A percentile compares a stretch with the other conserved stretches of the same genome.
Conservation (phyloP, 495 filamentous ascomycete species). For the Daldinia grandis region DNA sequence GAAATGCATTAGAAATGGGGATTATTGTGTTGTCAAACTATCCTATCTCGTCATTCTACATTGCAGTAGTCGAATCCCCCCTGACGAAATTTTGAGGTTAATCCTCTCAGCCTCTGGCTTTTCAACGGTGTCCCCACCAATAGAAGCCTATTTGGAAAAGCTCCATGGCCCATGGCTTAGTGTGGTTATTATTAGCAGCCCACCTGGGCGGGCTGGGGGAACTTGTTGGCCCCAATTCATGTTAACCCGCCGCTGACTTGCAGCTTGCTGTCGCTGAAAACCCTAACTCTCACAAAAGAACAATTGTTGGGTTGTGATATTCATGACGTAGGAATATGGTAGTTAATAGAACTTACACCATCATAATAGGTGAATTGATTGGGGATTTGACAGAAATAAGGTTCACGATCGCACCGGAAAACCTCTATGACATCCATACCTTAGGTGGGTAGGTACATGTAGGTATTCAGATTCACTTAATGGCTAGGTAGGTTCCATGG, state of each 20-base stretch:
- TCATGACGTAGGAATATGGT: slow-evolving; percentile 21
- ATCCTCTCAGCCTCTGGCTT: slow-evolving; percentile 33
- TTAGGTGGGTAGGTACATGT: too few species aligned
- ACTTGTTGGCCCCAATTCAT: slow-evolving; percentile 16
- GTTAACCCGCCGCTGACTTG: slow-evolving; percentile 33
- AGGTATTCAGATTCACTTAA: not conserved
- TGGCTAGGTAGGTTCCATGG: not conserved
- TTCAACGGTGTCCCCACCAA: slow-evolving; percentile 11
- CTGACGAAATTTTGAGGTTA: slow-evolving; percentile 6
- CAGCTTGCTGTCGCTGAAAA: slow-evolving; percentile 14
- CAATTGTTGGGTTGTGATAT: slow-evolving; percentile 8
- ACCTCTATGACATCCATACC: slow-evolving; percentile 10
- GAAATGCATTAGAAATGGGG: slow-evolving; percentile 22
- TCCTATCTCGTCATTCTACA: slow-evolving; percentile 25
- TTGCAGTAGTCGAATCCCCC: slow-evolving; percentile 25
- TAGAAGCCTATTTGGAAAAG: slow-evolving; percentile 21
- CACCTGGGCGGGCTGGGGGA: slow-evolving; percentile 9
- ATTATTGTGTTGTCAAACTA: slow-evolving; percentile 10
- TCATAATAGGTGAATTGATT: slow-evolving; percentile 17
- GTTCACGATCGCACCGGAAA: not conserved
- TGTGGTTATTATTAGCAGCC: slow-evolving; percentile 40
- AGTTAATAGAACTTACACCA: not conserved
- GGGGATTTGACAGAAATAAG: slow-evolving; percentile 16
- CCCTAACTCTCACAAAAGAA: slow-evolving; percentile 17
- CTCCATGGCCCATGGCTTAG: slow-evolving; percentile 18